Evolutionary conservation across 345 rosid species (phyloP).

Genomic region (Angophora floribunda): DNA sequence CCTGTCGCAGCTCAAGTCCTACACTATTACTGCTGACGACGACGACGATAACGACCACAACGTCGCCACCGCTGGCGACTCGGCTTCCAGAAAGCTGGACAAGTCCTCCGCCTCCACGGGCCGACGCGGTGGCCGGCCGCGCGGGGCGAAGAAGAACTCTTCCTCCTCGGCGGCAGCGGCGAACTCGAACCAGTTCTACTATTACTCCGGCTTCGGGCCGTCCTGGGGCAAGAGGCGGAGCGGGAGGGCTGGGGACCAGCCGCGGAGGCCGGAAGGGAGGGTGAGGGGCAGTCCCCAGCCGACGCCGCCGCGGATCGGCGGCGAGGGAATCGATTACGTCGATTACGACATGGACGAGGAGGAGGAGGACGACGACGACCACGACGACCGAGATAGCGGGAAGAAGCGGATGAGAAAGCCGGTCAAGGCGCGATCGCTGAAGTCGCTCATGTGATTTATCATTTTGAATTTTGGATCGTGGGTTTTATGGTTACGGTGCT

Average conservation of each 20-base stretch:
- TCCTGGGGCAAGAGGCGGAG: slow-evolving; percentile 68
- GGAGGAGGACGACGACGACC: slow-evolving; percentile 11
- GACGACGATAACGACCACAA: background rate
- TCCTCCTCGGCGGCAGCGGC: slow-evolving; percentile 5
- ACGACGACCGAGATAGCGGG: slow-evolving; percentile 8
- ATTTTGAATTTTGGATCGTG: background rate
- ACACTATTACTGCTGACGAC: background rate
- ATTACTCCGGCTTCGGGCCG: slow-evolving; percentile 96
- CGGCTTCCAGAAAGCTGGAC: slow-evolving; percentile 1
- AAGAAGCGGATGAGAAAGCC: slow-evolving; percentile 75
- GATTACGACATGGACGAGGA: slow-evolving; percentile 29
- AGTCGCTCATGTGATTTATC: slow-evolving; percentile 65
- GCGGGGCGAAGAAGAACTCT: slow-evolving; percentile 22
- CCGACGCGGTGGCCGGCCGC: slow-evolving; percentile 30
- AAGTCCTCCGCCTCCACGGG: background rate
- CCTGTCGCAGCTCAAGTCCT: slow-evolving; percentile 17
- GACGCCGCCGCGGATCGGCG: background rate
- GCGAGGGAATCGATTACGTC: background rate
- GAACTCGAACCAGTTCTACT: slow-evolving; percentile 71
- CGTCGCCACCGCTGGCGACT: background rate
- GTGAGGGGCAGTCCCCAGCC: background rate
- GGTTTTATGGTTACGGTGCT: background rate
- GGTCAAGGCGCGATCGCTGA: slow-evolving; percentile 79
- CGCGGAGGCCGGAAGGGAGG: slow-evolving; percentile 46
- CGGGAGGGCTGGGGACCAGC: background rate